phyloP scores from a whole-genome alignment of 1,284 basidiomycete species.

The Pholiota adiposa region DNA sequence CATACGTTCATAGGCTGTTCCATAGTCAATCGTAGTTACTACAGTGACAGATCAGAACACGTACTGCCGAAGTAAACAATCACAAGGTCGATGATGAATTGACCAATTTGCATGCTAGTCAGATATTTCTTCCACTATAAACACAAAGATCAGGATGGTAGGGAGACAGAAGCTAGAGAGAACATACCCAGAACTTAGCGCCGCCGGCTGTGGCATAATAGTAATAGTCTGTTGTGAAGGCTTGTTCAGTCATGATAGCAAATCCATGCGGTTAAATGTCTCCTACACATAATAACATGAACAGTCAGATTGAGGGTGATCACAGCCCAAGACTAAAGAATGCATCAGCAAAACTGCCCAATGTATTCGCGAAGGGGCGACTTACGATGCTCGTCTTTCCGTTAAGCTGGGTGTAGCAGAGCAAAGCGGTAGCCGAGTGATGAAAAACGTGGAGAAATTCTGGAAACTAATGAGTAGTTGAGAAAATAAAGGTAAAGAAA shows the following conservation, averaged over 20 bases:
- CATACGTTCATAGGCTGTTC: slow-evolving; percentile 83
- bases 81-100: slow-evolving; percentile 91
- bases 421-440: slow-evolving; percentile 95
- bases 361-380: slow-evolving; percentile 15
- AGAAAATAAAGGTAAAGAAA: slow-evolving; percentile 6
- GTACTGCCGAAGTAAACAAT: slow-evolving; percentile 92
- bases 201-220: slow-evolving; percentile 97
- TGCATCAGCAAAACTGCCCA: slow-evolving; percentile 18
- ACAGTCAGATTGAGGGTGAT: slow-evolving; percentile 93
- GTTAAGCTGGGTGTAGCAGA: slow-evolving; percentile 94
- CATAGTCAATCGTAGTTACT: slow-evolving; percentile 20
- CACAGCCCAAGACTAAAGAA: slow-evolving; percentile 89
- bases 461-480: slow-evolving; percentile 34
- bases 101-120: slow-evolving; percentile 94
- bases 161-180: not conserved
- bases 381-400: slow-evolving; percentile 89
- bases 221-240: slow-evolving; percentile 79
- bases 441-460: slow-evolving; percentile 99
- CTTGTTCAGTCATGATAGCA: not conserved
- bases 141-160: slow-evolving; percentile 8
- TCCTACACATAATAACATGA: slow-evolving; percentile 97
- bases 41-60: slow-evolving; percentile 42
- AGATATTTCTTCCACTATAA: slow-evolving; percentile 94
- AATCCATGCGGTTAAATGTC: no score
- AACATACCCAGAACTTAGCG: slow-evolving; percentile 87